Percentiles rank a stretch among this genome's conserved stretches.
Conservation (phyloP, 1,284 basidiomycete species). For the Anthracocystis panici-leucophaei region DNA sequence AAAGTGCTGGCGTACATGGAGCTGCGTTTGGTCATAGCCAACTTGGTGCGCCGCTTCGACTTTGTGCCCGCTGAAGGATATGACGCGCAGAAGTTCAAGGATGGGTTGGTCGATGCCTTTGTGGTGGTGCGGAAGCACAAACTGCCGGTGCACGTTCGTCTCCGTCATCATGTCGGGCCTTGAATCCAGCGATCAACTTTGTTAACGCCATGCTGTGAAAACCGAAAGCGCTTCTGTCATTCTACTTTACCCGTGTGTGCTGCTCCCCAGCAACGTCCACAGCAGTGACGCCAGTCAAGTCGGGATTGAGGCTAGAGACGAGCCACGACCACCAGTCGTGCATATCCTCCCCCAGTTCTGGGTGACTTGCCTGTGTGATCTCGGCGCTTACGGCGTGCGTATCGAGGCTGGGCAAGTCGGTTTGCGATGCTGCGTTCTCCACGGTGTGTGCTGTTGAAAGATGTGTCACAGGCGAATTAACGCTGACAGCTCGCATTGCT, state of each 20-base stretch:
- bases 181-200: neutral
- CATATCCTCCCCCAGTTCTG: constrained; percentile 19
- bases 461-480: too few species aligned
- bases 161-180: constrained; percentile 17
- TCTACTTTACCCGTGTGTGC: neutral
- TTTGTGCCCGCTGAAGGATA: constrained; percentile 20
- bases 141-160: constrained; percentile 18
- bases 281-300: too few species aligned
- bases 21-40: constrained; percentile 26
- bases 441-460: neutral
- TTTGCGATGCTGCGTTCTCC: neutral
- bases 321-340: constrained; percentile 45
- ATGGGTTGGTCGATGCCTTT: constrained; percentile 18
- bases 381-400: neutral
- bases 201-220: too few species aligned
- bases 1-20: constrained; percentile 44
- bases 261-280: neutral
- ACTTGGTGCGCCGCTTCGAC: constrained; percentile 38
- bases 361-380: constrained; percentile 8
- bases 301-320: constrained; percentile 22
- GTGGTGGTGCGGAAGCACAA: constrained; percentile 23
- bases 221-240: too few species aligned
- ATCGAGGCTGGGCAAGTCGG: neutral
- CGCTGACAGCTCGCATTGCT: too few species aligned
- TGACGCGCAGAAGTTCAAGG: constrained; percentile 26